These are phyloP conservation scores for Alternaria arbusti DNA, from an alignment of 2,329 filamentous ascomycete genomes.

Conservation along the genomic window DNA sequence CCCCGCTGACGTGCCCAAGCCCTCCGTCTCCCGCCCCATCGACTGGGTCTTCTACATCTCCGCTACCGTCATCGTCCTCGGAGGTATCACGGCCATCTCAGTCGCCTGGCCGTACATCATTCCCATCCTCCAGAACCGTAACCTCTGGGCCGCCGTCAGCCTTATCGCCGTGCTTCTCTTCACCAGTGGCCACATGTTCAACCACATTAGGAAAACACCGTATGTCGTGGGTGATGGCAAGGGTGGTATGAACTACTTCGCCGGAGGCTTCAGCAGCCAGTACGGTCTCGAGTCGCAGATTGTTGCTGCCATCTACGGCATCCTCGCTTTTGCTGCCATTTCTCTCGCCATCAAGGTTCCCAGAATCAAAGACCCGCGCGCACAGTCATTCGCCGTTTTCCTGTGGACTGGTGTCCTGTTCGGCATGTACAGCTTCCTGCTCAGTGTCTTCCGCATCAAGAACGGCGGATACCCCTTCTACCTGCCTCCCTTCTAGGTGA, in stretches of 20 bases:
- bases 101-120: slow-evolving; percentile 80
- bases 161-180: slow-evolving; percentile 90
- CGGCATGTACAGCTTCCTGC: slow-evolving; percentile 87
- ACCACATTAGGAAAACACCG: slow-evolving; percentile 94
- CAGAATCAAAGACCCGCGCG: slow-evolving; percentile 76
- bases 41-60: slow-evolving; percentile 82
- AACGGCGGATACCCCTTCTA: slow-evolving; percentile 95
- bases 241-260: slow-evolving; percentile 89
- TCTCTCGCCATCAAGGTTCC: slow-evolving; percentile 91
- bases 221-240: slow-evolving; percentile 86
- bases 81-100: slow-evolving; percentile 69
- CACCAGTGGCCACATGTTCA: slow-evolving; percentile 98
- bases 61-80: slow-evolving; percentile 71
- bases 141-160: slow-evolving; percentile 90
- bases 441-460: slow-evolving; percentile 93
- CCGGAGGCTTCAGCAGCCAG: slow-evolving; percentile 90
- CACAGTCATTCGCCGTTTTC: slow-evolving; percentile 81
- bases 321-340: slow-evolving; percentile 89
- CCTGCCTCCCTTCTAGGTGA: slow-evolving; percentile 79
- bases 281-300: slow-evolving; percentile 96
- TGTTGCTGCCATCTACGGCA: slow-evolving; percentile 81
- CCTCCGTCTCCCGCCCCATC: slow-evolving; percentile 79
- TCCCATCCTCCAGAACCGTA: slow-evolving; percentile 85
- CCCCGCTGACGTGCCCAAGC: slow-evolving; percentile 71
- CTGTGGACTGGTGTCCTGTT: slow-evolving; percentile 80